Evolutionary conservation across 805 yeast species (phyloP), one percentile per base, ranked within the genome.

Genomic region (Yarrowia sp.): DNA sequence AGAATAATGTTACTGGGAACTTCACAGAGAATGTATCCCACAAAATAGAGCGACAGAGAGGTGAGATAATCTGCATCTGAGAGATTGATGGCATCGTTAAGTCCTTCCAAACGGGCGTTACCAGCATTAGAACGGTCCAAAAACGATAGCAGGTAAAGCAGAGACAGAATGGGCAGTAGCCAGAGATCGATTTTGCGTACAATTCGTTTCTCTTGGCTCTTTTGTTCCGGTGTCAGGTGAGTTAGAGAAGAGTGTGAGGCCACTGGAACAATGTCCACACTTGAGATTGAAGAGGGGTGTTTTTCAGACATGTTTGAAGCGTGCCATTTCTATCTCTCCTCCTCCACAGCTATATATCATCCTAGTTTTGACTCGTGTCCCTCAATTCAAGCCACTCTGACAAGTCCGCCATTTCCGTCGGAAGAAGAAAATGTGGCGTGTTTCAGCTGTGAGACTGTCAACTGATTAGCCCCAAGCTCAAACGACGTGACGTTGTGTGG

Each of bases 91-190:
- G 79, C 82, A 3, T 66, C 71, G 36, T 76, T 80, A 62, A 81
- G 70, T 8, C 81, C 82, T 63, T 78, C 79, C 8, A 82, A 77
- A 65, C 79, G 77, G 7, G 84, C 84, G 68, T 81, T 81, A 10
- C 81, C 77, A 52, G 81, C 79, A 67, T 81, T 81, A 19, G 80
- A 80, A 63, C 79, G 78, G 67, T 81, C 82, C 66, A 81, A 71
- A 33, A 81, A 80, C 61, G 80, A 79, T 67, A 76, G 26, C 32
- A 81, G 71, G 66, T 80, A 81, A 76, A 80, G 74, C 17, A 79
- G 32, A 17, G 81, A 78, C 40, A 80, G 72, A 41, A 77, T 69
- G 0, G 84, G 84, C n/a, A 81, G 69, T 19, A 81, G 76, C 64
- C 77, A 73, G 19, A 77, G 62, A 66, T 81, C 85, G 43, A 81